Percentiles rank a stretch among this genome's conserved stretches.
phyloP scores from a whole-genome alignment of 257 asterid species.

The Gynochthodes officinalis region DNA sequence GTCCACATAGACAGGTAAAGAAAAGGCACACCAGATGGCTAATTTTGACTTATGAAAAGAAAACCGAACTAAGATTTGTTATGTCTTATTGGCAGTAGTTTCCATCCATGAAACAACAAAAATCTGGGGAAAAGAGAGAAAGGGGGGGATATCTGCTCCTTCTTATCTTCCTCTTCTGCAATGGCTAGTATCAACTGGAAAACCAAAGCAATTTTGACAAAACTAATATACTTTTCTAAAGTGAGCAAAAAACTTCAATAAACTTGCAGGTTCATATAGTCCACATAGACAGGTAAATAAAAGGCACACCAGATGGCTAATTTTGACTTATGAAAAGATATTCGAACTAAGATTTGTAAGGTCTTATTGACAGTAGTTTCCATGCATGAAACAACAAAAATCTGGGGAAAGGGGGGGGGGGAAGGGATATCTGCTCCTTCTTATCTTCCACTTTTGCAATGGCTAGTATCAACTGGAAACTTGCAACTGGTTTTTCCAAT shows the following conservation, averaged over 20 bases:
- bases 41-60: neutral
- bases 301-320: too few species aligned
- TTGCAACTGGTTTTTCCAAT: neutral
- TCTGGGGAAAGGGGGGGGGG: too few species aligned
- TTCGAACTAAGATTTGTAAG: neutral
- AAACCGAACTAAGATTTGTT: neutral
- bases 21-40: neutral
- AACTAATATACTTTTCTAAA: too few species aligned
- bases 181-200: neutral
- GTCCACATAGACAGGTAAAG: neutral
- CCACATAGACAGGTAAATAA: too few species aligned
- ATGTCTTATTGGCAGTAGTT: neutral
- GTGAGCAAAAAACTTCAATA: too few species aligned
- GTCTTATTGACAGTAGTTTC: slow-evolving; percentile 3
- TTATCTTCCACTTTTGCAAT: neutral
- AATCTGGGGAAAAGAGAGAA: neutral
- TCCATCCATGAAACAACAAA: neutral
- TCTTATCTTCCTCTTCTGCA: neutral
- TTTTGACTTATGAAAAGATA: too few species aligned
- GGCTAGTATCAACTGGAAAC: neutral
- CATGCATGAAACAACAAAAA: neutral
- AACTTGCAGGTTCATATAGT: too few species aligned
- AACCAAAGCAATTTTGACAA: too few species aligned
- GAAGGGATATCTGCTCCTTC: neutral
- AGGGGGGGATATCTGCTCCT: neutral